Conservation (phyloP, 176 grass and related monocot genomes). For the Luzula sylvatica region DNA sequence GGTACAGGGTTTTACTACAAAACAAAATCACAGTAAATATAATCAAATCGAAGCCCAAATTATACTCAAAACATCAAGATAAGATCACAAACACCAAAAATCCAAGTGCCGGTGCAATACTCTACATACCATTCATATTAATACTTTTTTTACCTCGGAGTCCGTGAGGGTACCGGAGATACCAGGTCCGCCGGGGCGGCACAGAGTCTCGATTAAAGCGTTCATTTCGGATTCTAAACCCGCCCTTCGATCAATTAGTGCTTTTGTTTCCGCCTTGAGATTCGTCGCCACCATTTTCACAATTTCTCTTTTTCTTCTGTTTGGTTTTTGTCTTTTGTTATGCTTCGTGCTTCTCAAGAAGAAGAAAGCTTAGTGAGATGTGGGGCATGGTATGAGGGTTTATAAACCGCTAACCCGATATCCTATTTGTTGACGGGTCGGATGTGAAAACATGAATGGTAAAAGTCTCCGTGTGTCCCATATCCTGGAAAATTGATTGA, state of each 20-base stretch:
- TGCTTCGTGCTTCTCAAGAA: constrained; percentile 5
- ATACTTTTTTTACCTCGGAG: constrained; percentile 47
- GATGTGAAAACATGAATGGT: background rate
- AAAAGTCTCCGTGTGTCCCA: too few species aligned
- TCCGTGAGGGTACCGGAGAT: constrained; percentile 64
- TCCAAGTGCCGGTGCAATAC: background rate
- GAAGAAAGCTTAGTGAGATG: too few species aligned
- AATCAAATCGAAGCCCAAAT: background rate
- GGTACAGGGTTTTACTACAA: background rate
- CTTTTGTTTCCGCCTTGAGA: constrained; percentile 76
- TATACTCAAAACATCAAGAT: background rate
- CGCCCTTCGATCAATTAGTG: constrained; percentile 41
- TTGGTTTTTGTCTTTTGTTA: too few species aligned
- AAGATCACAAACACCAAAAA: background rate
- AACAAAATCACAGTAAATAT: background rate
- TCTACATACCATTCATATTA: too few species aligned
- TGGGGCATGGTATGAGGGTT: too few species aligned
- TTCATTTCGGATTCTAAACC: constrained; percentile 68
- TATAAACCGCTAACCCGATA: too few species aligned
- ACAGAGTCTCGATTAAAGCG: constrained; percentile 61
- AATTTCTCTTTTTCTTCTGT: background rate
- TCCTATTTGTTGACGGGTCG: background rate
- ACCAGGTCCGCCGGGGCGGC: constrained; percentile 38
- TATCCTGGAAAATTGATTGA: too few species aligned
- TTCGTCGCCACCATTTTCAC: constrained; percentile 66